These are phyloP conservation scores for Pseudogymnoascus destructans DNA, from an alignment of 2,329 filamentous ascomycete species.

Conservation along the genomic window DNA sequence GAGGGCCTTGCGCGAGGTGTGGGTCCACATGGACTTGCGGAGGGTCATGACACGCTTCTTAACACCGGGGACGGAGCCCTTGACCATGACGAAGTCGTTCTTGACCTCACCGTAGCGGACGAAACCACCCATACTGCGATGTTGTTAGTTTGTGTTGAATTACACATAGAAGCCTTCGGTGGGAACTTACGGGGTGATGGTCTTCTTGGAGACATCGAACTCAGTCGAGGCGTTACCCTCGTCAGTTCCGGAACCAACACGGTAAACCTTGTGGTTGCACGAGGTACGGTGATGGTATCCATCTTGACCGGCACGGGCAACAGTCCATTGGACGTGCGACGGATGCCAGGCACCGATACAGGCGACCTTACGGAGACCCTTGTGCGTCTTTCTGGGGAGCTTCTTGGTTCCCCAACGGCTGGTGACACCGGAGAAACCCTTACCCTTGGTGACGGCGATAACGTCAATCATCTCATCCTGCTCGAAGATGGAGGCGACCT, in stretches of 20 bases:
- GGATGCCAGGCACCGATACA: conserved; percentile 99
- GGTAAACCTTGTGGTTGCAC: conserved; percentile 99
- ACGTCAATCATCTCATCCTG: conserved; percentile 99
- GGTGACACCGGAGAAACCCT: conserved; percentile 96
- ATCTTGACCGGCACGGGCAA: conserved; percentile 98
- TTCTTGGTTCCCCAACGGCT: conserved; percentile 99
- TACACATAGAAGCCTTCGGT: not conserved
- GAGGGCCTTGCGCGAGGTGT: conserved; percentile 88
- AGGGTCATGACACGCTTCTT: conserved; percentile 99
- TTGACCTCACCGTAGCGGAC: conserved; percentile 98
- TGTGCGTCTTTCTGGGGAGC: conserved; percentile 99
- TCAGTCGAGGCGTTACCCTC: conserved; percentile 91
- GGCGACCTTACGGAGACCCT: conserved; percentile 99
- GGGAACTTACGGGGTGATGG: conserved; percentile 88
- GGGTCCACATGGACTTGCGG: conserved; percentile 95
- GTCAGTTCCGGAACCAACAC: conserved; percentile 83
- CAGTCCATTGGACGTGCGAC: conserved; percentile 99
- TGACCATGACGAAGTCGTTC: conserved; percentile 97
- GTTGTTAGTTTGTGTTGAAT: conserved; percentile 24
- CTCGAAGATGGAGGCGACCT: conserved; percentile 91
- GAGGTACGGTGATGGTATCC: conserved; percentile 99
- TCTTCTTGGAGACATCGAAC: conserved; percentile 97
- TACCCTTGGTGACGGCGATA: conserved; percentile 99
- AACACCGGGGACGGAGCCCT: conserved; percentile 92
- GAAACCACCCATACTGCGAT: conserved; percentile 82